Conservation (phyloP, 306 rosid genomes). For the Medicago arabica region DNA sequence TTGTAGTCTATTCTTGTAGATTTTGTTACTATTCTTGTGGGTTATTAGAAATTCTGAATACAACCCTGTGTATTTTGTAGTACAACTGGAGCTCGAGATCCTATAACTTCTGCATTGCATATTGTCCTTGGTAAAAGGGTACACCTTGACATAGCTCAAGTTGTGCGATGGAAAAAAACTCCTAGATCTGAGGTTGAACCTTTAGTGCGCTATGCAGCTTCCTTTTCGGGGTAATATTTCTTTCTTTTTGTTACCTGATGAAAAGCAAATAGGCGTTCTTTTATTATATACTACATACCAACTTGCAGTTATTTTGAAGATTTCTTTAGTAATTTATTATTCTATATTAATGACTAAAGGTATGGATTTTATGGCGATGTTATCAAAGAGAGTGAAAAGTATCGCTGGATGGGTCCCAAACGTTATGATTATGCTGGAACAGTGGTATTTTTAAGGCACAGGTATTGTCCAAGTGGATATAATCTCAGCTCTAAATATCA, state of each 20-base stretch:
- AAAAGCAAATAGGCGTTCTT: conserved; percentile 17
- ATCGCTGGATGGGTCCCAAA: conserved; percentile 97
- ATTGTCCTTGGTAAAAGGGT: conserved; percentile 88
- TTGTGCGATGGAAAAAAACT: conserved; percentile 89
- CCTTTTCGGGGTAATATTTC: conserved; percentile 86
- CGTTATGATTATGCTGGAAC: conserved; percentile 98
- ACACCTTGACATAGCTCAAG: conserved; percentile 89
- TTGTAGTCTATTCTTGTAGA: conserved; percentile 25
- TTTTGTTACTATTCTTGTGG: conserved; percentile 33
- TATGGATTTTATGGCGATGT: conserved; percentile 99
- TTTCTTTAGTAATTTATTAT: conserved; percentile 41
- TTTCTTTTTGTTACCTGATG: conserved; percentile 27
- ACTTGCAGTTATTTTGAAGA: conserved; percentile 17
- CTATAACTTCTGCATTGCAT: conserved; percentile 83
- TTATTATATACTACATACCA: conserved; percentile 30
- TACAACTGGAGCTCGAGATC: conserved; percentile 94
- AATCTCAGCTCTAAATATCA: conserved; percentile 13
- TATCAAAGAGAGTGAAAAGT: conserved; percentile 90
- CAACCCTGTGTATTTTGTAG: conserved; percentile 55
- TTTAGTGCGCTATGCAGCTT: conserved; percentile 85
- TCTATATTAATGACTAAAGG: conserved; percentile 53
- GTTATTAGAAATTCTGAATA: conserved; percentile 38
- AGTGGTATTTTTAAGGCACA: conserved; percentile 80
- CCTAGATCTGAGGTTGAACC: conserved; percentile 80
- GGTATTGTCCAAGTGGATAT: conserved; percentile 48